Conservation (phyloP, 1,284 basidiomycete species). For the Omphalotus olearius region DNA sequence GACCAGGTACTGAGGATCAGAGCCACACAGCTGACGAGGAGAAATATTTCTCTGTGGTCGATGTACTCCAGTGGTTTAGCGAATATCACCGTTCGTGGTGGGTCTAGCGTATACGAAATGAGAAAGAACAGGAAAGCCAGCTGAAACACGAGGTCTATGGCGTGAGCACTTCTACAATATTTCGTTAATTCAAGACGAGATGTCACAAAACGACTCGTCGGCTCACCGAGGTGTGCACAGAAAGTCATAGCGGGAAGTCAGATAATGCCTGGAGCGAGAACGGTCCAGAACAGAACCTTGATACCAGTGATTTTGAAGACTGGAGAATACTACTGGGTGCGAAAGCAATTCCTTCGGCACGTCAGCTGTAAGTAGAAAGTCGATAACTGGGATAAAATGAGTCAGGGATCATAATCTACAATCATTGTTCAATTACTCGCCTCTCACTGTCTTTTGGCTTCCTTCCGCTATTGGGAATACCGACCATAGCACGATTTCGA, state of each 20-base stretch:
- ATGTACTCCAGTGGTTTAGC: constrained; percentile 16
- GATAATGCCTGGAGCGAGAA: constrained; percentile 6
- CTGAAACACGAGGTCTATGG: constrained; percentile 37
- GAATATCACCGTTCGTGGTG: constrained; percentile 30
- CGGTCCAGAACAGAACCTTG: constrained; percentile 25
- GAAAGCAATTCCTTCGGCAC: constrained; percentile 30
- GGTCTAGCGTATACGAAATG: constrained; percentile 40
- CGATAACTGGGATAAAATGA: constrained; percentile 32
- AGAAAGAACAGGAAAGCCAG: constrained; percentile 36
- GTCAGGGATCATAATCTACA: background rate
- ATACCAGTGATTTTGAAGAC: constrained; percentile 40
- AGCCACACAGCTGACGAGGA: constrained; percentile 29
- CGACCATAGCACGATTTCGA: constrained; percentile 33
- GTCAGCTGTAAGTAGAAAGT: constrained; percentile 32
- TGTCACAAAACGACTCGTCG: background rate
- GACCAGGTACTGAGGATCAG: constrained; percentile 17
- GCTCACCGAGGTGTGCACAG: constrained; percentile 41
- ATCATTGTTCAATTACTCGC: constrained; percentile 20
- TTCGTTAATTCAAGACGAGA: constrained; percentile 1
- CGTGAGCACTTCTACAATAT: constrained; percentile 39
- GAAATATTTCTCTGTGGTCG: constrained; percentile 30
- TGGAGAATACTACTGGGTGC: constrained; percentile 39
- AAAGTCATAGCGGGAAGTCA: constrained; percentile 30
- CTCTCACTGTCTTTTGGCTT: constrained; percentile 23
- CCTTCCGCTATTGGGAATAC: constrained; percentile 28